Evolutionary conservation across 345 rosid species (phyloP).

Genomic region (Diplotaxis tenuifolia): DNA sequence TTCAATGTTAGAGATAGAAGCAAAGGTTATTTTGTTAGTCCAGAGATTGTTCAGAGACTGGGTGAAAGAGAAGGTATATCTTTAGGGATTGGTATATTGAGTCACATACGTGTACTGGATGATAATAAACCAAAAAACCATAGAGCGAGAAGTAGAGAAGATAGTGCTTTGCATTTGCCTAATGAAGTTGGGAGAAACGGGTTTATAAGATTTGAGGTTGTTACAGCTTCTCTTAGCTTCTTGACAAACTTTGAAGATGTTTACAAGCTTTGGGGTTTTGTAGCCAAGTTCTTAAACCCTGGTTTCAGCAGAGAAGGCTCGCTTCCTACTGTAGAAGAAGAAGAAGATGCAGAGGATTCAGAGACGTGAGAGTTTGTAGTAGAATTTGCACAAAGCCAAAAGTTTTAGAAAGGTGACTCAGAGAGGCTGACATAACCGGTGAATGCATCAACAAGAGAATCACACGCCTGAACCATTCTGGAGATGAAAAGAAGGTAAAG

Average conservation of each 20-base stretch:
- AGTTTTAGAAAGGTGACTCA: constrained; percentile 15
- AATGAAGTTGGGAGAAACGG: constrained; percentile 70
- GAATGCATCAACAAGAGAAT: constrained; percentile 6
- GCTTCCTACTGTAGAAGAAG: constrained; percentile 65
- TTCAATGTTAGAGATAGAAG: constrained; percentile 74
- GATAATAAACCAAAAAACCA: constrained; percentile 46
- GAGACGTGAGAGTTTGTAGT: constrained; percentile 48
- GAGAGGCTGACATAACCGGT: constrained; percentile 24
- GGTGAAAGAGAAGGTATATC: constrained; percentile 89
- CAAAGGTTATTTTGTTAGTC: constrained; percentile 68
- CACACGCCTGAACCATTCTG: constrained; percentile 4
- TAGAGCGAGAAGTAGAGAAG: constrained; percentile 55
- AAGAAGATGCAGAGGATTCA: constrained; percentile 58
- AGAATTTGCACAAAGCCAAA: not conserved
- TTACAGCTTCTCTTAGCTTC: constrained; percentile 90
- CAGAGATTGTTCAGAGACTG: constrained; percentile 79
- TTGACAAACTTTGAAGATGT: constrained; percentile 95
- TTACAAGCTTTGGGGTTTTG: constrained; percentile 86
- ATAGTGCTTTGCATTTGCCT: constrained; percentile 48
- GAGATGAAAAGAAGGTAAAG: not conserved
- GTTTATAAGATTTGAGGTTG: constrained; percentile 79
- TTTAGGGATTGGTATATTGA: constrained; percentile 77
- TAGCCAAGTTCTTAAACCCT: constrained; percentile 82
- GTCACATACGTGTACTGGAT: constrained; percentile 78
- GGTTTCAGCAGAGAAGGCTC: constrained; percentile 61